Evolutionary conservation across 345 rosid genomes (phyloP).

Genomic region (Gossypium stocksii): DNA sequence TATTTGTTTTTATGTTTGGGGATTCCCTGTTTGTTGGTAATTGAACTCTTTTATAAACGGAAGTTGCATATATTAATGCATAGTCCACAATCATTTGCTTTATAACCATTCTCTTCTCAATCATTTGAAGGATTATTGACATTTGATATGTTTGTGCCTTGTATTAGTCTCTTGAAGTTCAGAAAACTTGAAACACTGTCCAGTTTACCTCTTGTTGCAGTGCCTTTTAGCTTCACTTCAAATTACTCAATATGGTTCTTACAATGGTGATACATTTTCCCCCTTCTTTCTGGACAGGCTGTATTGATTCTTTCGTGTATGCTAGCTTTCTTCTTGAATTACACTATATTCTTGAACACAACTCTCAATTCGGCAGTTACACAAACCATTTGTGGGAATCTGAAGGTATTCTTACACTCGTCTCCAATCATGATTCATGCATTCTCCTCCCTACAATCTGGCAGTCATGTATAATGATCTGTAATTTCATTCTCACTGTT

Average conservation of each 20-base stretch:
- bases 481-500: background rate
- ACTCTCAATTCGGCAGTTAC: conserved; percentile 95
- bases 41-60: background rate
- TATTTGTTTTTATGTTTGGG: background rate
- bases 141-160: background rate
- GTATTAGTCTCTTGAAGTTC: background rate
- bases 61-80: background rate
- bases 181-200: background rate
- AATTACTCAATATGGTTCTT: conserved; percentile 3
- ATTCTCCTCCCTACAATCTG: background rate
- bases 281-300: conserved; percentile 39
- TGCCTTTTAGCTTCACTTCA: background rate
- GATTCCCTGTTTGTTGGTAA: background rate
- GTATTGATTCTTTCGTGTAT: conserved; percentile 72
- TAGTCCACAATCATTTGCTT: background rate
- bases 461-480: background rate
- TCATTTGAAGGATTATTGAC: background rate
- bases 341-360: conserved; percentile 89
- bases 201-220: background rate
- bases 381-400: conserved; percentile 93
- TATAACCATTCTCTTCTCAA: background rate
- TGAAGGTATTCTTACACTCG: conserved; percentile 57
- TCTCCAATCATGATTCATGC: background rate
- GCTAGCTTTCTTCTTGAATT: conserved; percentile 93
- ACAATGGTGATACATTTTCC: background rate